Conservation (phyloP, 495 filamentous ascomycete genomes). For the Parmelia sp. region DNA sequence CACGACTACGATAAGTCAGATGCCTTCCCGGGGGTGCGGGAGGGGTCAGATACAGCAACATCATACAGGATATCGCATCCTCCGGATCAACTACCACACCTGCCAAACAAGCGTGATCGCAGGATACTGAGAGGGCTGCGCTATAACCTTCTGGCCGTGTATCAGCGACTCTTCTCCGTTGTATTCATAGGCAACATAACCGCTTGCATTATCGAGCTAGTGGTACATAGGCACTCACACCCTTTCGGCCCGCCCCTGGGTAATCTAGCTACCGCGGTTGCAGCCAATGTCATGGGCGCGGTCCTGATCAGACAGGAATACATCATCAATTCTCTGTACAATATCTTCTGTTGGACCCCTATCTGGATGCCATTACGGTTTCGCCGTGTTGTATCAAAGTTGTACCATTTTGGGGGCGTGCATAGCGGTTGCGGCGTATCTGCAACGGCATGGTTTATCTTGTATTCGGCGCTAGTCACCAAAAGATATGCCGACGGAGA, state of each 20-base stretch:
- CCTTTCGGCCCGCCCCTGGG: constrained; percentile 25
- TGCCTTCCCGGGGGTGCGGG: constrained; percentile 1
- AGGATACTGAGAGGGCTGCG: constrained; percentile 27
- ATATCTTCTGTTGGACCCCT: constrained; percentile 52
- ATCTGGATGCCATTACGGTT: constrained; percentile 55
- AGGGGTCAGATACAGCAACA: constrained; percentile 6
- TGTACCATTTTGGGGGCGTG: constrained; percentile 72
- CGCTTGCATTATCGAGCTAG: constrained; percentile 41
- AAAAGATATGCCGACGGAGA: constrained; percentile 32
- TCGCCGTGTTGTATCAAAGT: constrained; percentile 60
- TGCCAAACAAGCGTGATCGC: constrained; percentile 20
- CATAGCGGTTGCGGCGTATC: constrained; percentile 67
- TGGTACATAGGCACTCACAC: constrained; percentile 18
- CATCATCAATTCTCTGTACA: constrained; percentile 66
- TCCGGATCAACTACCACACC: constrained; percentile 17
- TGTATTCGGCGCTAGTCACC: constrained; percentile 48
- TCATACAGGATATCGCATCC: constrained; percentile 21
- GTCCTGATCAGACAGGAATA: constrained; percentile 67
- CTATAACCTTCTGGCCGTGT: constrained; percentile 40
- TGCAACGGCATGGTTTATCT: constrained; percentile 63
- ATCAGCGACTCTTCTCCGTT: constrained; percentile 49
- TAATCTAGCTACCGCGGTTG: constrained; percentile 40
- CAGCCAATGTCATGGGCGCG: constrained; percentile 48
- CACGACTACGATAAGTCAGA: constrained; percentile 26
- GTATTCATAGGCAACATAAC: constrained; percentile 48